A percentile compares a stretch with the other conserved stretches of the same genome.
These are phyloP conservation scores for Aurinia saxatilis DNA, from an alignment of 345 rosid genomes.

Conservation along the genomic window DNA sequence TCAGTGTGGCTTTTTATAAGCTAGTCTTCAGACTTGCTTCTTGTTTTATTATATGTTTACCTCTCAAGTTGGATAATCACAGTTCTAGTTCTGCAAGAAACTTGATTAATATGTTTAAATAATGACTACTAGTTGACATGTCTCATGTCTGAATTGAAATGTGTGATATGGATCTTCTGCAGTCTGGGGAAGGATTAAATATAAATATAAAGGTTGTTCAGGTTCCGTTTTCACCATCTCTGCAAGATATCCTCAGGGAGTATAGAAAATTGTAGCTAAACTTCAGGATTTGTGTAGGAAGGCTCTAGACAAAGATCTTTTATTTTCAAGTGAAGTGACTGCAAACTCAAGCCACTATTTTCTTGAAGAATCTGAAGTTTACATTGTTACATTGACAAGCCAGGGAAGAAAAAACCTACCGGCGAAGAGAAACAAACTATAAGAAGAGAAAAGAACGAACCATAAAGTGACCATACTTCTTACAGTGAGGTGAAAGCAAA, in stretches of 20 bases:
- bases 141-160: not conserved
- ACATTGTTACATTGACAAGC: constrained; percentile 19
- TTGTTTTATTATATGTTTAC: constrained; percentile 2
- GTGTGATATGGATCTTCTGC: not conserved
- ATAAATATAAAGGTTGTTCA: constrained; percentile 7
- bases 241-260: not conserved
- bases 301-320: not conserved
- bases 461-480: constrained; percentile 9
- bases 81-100: constrained; percentile 11
- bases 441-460: constrained; percentile 1
- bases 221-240: constrained; percentile 10
- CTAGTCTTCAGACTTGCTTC: not conserved
- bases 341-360: constrained; percentile 9
- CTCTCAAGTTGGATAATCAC: not conserved
- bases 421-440: constrained; percentile 14
- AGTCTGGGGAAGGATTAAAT: not conserved
- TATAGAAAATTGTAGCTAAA: not conserved
- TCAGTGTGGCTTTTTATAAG: constrained; percentile 7
- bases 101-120: constrained; percentile 7
- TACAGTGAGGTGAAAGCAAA: constrained; percentile 16
- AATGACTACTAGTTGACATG: constrained; percentile 19
- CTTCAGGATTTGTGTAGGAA: not conserved
- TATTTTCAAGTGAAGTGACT: not conserved
- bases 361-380: constrained; percentile 13
- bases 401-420: constrained; percentile 17